Conservation (phyloP, 768 basidiomycete species). For the Leccinellum albellum region DNA sequence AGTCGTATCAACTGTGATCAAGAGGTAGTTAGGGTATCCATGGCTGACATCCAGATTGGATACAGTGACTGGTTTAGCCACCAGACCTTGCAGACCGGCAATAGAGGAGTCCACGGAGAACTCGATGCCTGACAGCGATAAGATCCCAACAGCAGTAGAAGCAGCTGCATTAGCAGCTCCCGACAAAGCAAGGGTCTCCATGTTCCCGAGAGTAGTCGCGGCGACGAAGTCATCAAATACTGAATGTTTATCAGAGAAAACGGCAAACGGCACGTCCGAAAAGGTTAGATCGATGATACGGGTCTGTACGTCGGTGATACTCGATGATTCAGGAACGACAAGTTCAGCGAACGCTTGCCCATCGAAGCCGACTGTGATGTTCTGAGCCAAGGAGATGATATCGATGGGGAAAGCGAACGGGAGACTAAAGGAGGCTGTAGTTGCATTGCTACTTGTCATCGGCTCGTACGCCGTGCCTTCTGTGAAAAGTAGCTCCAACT, state of each 20-base stretch:
- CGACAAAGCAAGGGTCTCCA: slow-evolving; percentile 46
- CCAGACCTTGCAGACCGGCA: slow-evolving; percentile 61
- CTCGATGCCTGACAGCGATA: slow-evolving; percentile 52
- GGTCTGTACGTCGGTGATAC: slow-evolving; percentile 56
- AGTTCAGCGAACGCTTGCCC: slow-evolving; percentile 58
- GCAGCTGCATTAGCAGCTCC: slow-evolving; percentile 57
- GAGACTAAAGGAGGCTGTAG: slow-evolving; percentile 60
- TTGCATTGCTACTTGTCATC: slow-evolving; percentile 52
- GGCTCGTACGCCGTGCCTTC: slow-evolving; percentile 55
- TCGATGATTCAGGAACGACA: slow-evolving; percentile 52
- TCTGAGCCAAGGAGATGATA: slow-evolving; percentile 58
- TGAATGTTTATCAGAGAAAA: slow-evolving; percentile 43
- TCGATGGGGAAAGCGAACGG: slow-evolving; percentile 72
- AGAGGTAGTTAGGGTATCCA: slow-evolving; percentile 61
- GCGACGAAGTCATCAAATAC: slow-evolving; percentile 62
- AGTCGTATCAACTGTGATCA: slow-evolving; percentile 59
- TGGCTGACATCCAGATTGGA: slow-evolving; percentile 61
- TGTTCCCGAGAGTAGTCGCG: slow-evolving; percentile 49
- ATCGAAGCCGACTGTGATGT: slow-evolving; percentile 49
- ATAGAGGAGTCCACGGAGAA: slow-evolving; percentile 60
- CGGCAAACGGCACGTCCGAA: slow-evolving; percentile 54
- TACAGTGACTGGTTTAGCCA: slow-evolving; percentile 53
- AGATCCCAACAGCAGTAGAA: slow-evolving; percentile 60
- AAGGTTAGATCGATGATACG: slow-evolving; percentile 63
- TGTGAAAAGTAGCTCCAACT: slow-evolving; percentile 58